These are phyloP conservation scores for Pisolithus thermaeus DNA, from an alignment of 1,284 basidiomycete genomes.

Conservation along the genomic window DNA sequence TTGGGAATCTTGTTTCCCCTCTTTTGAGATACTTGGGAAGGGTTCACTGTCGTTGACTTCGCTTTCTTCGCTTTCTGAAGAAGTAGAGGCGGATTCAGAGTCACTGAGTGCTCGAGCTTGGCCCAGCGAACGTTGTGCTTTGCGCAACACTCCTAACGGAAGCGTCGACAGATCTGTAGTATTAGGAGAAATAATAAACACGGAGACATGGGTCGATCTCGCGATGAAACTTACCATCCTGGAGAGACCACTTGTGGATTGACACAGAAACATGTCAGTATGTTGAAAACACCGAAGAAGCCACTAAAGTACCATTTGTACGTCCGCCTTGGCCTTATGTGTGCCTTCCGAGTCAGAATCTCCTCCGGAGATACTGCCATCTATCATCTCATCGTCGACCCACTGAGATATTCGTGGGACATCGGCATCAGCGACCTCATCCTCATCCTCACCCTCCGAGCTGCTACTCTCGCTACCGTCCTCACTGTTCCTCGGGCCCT, in stretches of 20 bases:
- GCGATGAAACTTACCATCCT: constrained; percentile 19
- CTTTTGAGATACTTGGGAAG: constrained; percentile 14
- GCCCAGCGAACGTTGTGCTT: constrained; percentile 54
- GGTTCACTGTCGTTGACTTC: constrained; percentile 26
- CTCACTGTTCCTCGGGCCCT: not conserved
- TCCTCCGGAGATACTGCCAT: constrained; percentile 20
- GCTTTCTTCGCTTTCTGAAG: constrained; percentile 15
- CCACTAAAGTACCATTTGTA: constrained; percentile 2
- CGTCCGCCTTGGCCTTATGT: constrained; percentile 10
- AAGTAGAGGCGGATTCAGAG: constrained; percentile 29
- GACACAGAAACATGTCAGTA: not conserved
- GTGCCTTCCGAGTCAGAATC: constrained; percentile 23
- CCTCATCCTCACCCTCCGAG: constrained; percentile 17
- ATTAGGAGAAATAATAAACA: not conserved
- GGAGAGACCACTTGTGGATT: constrained; percentile 14
- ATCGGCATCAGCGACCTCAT: constrained; percentile 35
- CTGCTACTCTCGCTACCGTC: not conserved
- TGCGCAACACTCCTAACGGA: constrained; percentile 61
- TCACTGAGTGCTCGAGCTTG: constrained; percentile 33
- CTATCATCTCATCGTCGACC: constrained; percentile 47
- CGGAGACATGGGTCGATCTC: constrained; percentile 8
- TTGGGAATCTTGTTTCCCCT: constrained; percentile 31
- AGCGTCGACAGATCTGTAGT: constrained; percentile 48
- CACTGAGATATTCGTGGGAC: constrained; percentile 50
- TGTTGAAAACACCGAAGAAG: no score